Conservation (phyloP, 768 basidiomycete species). For the Crucibulum laeve region DNA sequence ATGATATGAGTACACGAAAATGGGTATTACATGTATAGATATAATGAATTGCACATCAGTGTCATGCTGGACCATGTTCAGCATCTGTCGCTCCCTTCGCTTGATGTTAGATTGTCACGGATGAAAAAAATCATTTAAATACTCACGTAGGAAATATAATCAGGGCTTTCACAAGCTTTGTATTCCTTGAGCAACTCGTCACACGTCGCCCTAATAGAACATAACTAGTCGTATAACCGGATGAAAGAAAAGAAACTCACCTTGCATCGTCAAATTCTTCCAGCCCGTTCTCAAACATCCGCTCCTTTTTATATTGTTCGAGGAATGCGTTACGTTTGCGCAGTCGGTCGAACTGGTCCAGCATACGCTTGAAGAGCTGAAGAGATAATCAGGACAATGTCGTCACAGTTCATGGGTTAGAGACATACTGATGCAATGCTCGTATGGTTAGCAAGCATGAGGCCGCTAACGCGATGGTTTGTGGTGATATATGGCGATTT, state of each 20-base stretch:
- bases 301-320: constrained; percentile 97
- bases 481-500: constrained; percentile 85
- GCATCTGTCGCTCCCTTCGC: not conserved
- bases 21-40: no score
- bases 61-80: not conserved
- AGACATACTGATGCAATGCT: constrained; percentile 85
- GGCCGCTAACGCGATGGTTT: constrained; percentile 91
- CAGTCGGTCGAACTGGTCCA: constrained; percentile 91
- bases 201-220: constrained; percentile 62
- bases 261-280: constrained; percentile 98
- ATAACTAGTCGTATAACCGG: not conserved
- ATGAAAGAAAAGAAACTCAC: constrained; percentile 32
- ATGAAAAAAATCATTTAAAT: not conserved
- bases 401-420: constrained; percentile 2
- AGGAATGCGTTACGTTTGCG: constrained; percentile 89
- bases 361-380: constrained; percentile 92
- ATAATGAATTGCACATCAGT: no score
- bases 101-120: not conserved
- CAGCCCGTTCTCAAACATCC: constrained; percentile 88
- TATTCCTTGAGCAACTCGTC: constrained; percentile 91
- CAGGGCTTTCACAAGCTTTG: constrained; percentile 91
- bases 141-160: constrained; percentile 87
- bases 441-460: constrained; percentile 99
- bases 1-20: no score
- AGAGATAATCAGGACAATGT: constrained; percentile 1